Conservation (phyloP, 441 rosid species). For the Euphorbia schlechtendalii region DNA sequence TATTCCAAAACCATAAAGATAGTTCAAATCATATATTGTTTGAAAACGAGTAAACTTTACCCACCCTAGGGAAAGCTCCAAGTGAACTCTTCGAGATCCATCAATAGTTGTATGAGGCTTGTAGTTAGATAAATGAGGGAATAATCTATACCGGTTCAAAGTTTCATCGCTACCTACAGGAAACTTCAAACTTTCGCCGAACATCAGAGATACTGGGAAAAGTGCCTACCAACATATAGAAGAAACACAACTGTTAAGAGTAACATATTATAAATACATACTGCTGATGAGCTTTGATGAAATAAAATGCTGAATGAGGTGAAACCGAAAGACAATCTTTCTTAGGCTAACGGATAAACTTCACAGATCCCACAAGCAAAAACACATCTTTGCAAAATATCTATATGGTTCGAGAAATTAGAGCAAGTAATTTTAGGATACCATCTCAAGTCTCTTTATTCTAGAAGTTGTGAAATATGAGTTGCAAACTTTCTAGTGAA, state of each 20-base stretch:
- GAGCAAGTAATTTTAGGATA: background rate
- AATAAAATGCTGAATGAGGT: background rate
- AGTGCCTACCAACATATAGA: conserved; percentile 43
- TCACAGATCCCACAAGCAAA: background rate
- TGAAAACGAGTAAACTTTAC: conserved; percentile 20
- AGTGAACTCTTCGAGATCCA: conserved; percentile 68
- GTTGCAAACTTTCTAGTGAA: no score
- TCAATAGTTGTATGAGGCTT: conserved; percentile 36
- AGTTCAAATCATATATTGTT: background rate
- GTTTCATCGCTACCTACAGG: conserved; percentile 52
- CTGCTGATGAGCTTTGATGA: background rate
- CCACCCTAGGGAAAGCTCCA: conserved; percentile 90
- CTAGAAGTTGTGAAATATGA: background rate
- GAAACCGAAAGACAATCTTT: background rate
- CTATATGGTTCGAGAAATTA: no score
- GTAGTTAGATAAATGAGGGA: conserved; percentile 51
- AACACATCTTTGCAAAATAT: background rate
- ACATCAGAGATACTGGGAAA: conserved; percentile 63
- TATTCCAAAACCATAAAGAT: background rate
- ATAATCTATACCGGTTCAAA: conserved; percentile 38
- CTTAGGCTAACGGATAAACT: background rate
- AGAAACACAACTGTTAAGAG: background rate
- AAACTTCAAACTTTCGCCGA: conserved; percentile 70
- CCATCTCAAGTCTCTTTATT: background rate
- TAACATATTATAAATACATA: background rate